Evolutionary conservation across 1,284 basidiomycete species (phyloP).

Genomic region (Mixia osmundae): DNA sequence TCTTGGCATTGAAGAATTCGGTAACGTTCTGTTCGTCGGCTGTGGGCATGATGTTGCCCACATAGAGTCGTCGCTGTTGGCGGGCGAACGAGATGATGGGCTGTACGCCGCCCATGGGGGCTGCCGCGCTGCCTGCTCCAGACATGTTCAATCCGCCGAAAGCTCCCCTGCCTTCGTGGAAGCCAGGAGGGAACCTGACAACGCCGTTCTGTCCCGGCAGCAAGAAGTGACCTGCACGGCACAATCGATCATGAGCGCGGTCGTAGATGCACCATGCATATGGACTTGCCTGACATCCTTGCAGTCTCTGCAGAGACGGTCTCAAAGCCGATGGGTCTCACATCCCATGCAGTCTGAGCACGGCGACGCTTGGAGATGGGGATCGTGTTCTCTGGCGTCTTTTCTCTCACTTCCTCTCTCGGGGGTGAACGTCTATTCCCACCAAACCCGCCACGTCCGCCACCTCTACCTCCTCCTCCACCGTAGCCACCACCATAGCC

Average conservation of each 20-base stretch:
- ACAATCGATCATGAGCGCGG: not conserved
- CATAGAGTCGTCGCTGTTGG: conserved; percentile 81
- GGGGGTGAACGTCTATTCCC: conserved; percentile 23
- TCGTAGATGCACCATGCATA: not conserved
- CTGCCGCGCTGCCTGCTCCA: conserved; percentile 7
- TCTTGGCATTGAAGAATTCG: conserved; percentile 84
- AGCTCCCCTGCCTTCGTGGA: conserved; percentile 24
- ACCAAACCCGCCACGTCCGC: conserved; percentile 26
- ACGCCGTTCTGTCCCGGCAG: conserved; percentile 68
- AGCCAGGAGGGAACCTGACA: conserved; percentile 36
- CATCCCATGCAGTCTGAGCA: conserved; percentile 82
- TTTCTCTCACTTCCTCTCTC: conserved; percentile 49
- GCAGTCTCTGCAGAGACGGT: conserved; percentile 83
- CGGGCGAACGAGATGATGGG: conserved; percentile 31
- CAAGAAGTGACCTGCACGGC: conserved; percentile 54
- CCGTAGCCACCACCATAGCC: conserved; percentile 17
- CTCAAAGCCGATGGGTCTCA: conserved; percentile 83
- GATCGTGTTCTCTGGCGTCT: conserved; percentile 63
- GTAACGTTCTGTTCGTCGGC: conserved; percentile 73
- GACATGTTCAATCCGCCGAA: conserved; percentile 11
- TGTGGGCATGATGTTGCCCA: conserved; percentile 77
- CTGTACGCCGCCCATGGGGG: conserved; percentile 8
- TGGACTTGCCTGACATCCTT: conserved; percentile 63
- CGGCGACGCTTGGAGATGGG: conserved; percentile 65
- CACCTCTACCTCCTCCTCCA: conserved; percentile 24